Evolutionary conservation across 148 eudicot genomes (phyloP).

Genomic region (Rhododendron williamsianum): DNA sequence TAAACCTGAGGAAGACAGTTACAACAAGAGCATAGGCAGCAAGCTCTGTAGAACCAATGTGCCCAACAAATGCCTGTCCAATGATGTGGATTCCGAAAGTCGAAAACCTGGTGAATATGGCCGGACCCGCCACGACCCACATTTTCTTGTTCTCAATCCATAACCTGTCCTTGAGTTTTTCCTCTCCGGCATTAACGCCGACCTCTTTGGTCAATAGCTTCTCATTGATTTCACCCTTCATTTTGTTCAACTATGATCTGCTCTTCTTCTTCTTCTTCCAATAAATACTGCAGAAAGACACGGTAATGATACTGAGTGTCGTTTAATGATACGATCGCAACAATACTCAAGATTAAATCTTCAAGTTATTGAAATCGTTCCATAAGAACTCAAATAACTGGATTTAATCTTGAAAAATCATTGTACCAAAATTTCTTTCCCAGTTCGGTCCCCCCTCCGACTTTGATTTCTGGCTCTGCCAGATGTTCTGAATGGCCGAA

Average conservation of each 20-base stretch:
- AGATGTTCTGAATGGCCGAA: too few relatives aligned
- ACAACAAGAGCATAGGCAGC: slow-evolving; percentile 37
- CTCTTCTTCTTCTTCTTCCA: not conserved
- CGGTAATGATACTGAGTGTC: too few relatives aligned
- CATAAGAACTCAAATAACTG: too few relatives aligned
- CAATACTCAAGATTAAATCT: too few relatives aligned
- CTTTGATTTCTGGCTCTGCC: too few relatives aligned
- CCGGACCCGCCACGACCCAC: slow-evolving; percentile 43
- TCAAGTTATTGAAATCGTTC: too few relatives aligned
- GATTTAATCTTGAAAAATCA: too few relatives aligned
- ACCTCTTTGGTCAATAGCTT: not conserved
- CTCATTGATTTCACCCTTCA: slow-evolving; percentile 3
- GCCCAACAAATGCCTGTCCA: slow-evolving; percentile 39
- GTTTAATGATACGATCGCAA: too few relatives aligned
- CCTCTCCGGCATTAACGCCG: not conserved
- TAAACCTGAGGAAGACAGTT: slow-evolving; percentile 33
- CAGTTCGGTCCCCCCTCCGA: too few relatives aligned
- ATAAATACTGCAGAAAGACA: not conserved
- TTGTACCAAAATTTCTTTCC: too few relatives aligned
- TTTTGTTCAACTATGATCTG: not conserved
- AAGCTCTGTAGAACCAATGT: slow-evolving; percentile 38
- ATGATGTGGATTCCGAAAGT: slow-evolving; percentile 35
- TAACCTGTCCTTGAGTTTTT: slow-evolving; percentile 15
- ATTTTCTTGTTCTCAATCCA: slow-evolving; percentile 34
- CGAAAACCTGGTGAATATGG: slow-evolving; percentile 34